These are phyloP conservation scores for Neofusicoccum sp. DNA, from an alignment of 2,329 filamentous ascomycete species.

Conservation along the genomic window DNA sequence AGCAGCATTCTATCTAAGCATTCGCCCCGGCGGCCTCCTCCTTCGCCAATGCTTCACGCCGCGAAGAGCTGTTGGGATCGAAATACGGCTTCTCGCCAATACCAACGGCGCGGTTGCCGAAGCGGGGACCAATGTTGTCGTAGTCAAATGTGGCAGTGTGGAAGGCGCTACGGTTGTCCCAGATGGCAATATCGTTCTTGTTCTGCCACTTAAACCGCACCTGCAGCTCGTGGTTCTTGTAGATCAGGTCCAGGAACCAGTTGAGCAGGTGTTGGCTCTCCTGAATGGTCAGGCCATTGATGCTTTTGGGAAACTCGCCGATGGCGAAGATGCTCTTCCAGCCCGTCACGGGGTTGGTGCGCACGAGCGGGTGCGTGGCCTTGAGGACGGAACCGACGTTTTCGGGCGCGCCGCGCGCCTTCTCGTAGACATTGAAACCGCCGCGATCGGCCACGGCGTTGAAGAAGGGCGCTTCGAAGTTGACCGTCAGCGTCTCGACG, in stretches of 20 bases:
- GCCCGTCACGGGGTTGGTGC: constrained; percentile 66
- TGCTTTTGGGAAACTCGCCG: constrained; percentile 30
- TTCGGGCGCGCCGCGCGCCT: constrained; percentile 55
- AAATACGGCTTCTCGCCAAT: constrained; percentile 59
- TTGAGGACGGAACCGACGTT: constrained; percentile 56
- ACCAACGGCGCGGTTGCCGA: constrained; percentile 57
- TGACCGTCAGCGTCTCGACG: constrained; percentile 50
- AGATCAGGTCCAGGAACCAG: constrained; percentile 47
- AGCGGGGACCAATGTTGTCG: constrained; percentile 53
- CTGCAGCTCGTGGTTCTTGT: constrained; percentile 55
- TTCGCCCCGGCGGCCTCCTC: neutral
- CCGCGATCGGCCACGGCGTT: constrained; percentile 43
- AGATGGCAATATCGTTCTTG: constrained; percentile 60
- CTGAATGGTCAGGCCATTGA: constrained; percentile 49
- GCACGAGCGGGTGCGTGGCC: constrained; percentile 59
- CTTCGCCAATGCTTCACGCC: constrained; percentile 44
- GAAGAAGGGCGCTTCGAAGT: constrained; percentile 51
- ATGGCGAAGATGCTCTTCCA: constrained; percentile 60
- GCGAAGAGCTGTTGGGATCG: constrained; percentile 53
- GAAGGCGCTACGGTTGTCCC: constrained; percentile 66
- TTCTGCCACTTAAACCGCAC: constrained; percentile 54
- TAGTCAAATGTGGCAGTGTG: constrained; percentile 68
- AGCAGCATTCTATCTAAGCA: neutral
- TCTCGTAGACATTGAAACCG: constrained; percentile 50
- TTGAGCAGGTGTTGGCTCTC: constrained; percentile 48